These are phyloP conservation scores for Coemansia sp. DNA, from an alignment of 192 early-diverging fungal genomes.

Conservation along the genomic window DNA sequence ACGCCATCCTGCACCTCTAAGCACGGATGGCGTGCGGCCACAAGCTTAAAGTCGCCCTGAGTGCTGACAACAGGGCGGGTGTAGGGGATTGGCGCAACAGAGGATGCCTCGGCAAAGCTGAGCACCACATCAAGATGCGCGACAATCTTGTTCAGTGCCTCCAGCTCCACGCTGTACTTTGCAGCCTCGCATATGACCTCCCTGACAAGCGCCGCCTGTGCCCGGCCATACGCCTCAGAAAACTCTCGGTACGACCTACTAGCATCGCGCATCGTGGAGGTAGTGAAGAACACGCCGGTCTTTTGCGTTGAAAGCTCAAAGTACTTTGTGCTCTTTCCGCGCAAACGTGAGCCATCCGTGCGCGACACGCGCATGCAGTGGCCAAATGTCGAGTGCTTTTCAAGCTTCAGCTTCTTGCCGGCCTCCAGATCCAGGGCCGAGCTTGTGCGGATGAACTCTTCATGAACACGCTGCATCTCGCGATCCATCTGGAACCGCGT, in stretches of 20 bases:
- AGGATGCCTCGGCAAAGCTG: conserved; percentile 84
- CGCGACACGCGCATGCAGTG: conserved; percentile 82
- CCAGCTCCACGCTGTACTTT: conserved; percentile 80
- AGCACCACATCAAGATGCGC: conserved; percentile 87
- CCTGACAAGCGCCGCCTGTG: conserved; percentile 75
- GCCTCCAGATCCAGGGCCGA: conserved; percentile 71
- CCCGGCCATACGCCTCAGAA: conserved; percentile 63
- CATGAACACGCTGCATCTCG: conserved; percentile 57
- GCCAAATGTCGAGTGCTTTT: conserved; percentile 79
- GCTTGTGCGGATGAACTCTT: conserved; percentile 62
- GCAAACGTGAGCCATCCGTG: conserved; percentile 66
- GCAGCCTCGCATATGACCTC: conserved; percentile 88
- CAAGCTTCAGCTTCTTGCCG: conserved; percentile 88
- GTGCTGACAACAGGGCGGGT: conserved; percentile 68
- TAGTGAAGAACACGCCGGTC: conserved; percentile 87
- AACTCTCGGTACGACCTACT: conserved; percentile 63
- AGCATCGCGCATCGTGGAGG: conserved; percentile 64
- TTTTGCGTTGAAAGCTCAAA: conserved; percentile 89
- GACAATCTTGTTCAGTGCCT: conserved; percentile 71
- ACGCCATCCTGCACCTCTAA: conserved; percentile 90
- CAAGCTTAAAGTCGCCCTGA: conserved; percentile 68
- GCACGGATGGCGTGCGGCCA: conserved; percentile 84
- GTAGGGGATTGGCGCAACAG: conserved; percentile 82
- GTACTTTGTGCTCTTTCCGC: conserved; percentile 65
- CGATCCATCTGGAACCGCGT: conserved; percentile 56